A percentile compares a stretch with the other conserved stretches of the same genome.
These are phyloP conservation scores for Aciculosporium take DNA, from an alignment of 2,329 filamentous ascomycete species.

Conservation along the genomic window DNA sequence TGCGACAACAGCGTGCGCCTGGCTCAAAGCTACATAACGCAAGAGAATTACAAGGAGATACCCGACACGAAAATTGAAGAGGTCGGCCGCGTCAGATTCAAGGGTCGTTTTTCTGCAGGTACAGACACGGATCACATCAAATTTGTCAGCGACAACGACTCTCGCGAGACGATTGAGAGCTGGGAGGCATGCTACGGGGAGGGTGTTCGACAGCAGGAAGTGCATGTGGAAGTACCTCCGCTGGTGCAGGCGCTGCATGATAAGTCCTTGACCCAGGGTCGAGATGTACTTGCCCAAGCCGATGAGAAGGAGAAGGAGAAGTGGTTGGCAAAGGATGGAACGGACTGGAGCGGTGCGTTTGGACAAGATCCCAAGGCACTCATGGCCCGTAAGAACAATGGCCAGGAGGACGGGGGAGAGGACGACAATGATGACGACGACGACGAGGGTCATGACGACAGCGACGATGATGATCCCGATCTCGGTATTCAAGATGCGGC, in stretches of 20 bases:
- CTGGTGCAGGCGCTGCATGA: slow-evolving; percentile 66
- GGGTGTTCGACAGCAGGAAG: slow-evolving; percentile 60
- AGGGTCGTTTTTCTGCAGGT: slow-evolving; percentile 72
- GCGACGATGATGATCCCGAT: slow-evolving; percentile 27
- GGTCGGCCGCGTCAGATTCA: slow-evolving; percentile 69
- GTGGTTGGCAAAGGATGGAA: slow-evolving; percentile 68
- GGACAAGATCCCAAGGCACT: slow-evolving; percentile 54
- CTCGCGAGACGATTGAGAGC: slow-evolving; percentile 82
- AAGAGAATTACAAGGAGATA: slow-evolving; percentile 53
- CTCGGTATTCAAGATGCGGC: slow-evolving; percentile 47
- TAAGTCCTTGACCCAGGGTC: slow-evolving; percentile 60
- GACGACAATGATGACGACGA: slow-evolving; percentile 25
- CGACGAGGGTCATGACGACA: slow-evolving; percentile 18
- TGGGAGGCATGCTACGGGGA: slow-evolving; percentile 89
- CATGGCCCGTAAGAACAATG: slow-evolving; percentile 20
- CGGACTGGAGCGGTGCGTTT: slow-evolving; percentile 79
- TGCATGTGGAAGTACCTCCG: slow-evolving; percentile 59
- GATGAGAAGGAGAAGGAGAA: slow-evolving; percentile 57
- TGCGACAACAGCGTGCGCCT: slow-evolving; percentile 62
- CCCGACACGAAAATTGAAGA: slow-evolving; percentile 67
- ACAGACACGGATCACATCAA: slow-evolving; percentile 74
- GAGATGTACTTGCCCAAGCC: slow-evolving; percentile 65
- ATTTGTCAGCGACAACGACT: slow-evolving; percentile 77
- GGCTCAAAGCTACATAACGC: slow-evolving; percentile 84
- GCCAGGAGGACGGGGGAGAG: slow-evolving; percentile 22